Evolutionary conservation across 306 rosid genomes (phyloP).

Genomic region (Clitoria ternatea): DNA sequence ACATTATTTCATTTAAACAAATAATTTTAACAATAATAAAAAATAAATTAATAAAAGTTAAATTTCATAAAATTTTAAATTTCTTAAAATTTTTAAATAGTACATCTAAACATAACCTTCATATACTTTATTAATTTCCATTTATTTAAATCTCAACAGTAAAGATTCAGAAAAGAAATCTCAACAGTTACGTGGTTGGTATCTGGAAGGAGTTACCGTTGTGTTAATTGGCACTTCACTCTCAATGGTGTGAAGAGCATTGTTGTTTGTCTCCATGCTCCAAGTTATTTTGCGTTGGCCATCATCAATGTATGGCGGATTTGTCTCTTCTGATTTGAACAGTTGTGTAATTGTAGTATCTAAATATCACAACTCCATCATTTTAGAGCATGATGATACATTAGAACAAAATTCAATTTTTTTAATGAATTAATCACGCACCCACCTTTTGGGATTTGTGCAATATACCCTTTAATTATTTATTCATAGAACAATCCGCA

Average conservation of each 20-base stretch:
- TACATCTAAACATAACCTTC: no score
- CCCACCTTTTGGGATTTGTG: not conserved
- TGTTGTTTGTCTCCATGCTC: not conserved
- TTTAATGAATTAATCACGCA: no score
- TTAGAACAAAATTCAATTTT: no score
- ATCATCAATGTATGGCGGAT: not conserved
- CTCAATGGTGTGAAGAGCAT: not conserved
- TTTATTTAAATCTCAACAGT: no score
- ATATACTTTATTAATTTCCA: no score
- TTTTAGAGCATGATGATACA: not conserved
- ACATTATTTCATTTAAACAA: no score
- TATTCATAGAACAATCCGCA: not conserved
- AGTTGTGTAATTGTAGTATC: not conserved
- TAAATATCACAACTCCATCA: conserved; percentile 6
- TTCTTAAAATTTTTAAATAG: no score
- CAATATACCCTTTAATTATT: conserved; percentile 16
- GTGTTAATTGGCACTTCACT: not conserved
- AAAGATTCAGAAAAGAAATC: no score
- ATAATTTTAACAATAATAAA: no score
- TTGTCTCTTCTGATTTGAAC: conserved; percentile 3
- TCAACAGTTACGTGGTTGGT: no score
- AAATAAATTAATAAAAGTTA: no score
- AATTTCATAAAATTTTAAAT: no score
- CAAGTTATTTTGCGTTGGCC: not conserved
- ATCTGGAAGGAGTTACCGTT: not conserved